Base-by-base conservation (phyloP, 164 flowering plant genomes). In the Magnolia kwangsiensis region DNA sequence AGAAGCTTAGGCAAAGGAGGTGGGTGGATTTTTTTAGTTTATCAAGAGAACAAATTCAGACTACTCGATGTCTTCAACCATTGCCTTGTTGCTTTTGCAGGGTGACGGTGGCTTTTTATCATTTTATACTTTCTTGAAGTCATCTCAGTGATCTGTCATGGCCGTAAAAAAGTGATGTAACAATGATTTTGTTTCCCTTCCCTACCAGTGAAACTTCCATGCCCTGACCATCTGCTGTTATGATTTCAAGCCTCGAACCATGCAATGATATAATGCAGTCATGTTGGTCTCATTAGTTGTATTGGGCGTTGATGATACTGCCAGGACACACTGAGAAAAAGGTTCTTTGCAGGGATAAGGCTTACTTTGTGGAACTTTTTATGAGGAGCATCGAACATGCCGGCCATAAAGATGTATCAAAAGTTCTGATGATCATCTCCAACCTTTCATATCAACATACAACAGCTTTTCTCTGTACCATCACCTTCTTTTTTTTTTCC, bases 361-460 rank as follows among this genome's bases (percentile, higher is more conserved):
- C 90, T 58, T 91, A 88, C 78, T 91, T 90, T 79, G 96, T 92
- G 78, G 98, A 95, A 27, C 83, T n/a, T 92, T 24, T 95, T 92
- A 81, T 94, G 91, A 78, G 86, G 93, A 82, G 98, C 97, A 70
- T 91, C 95, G 71, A 94, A 92, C 74, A 84, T 80, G 50, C 97
- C 94, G 37, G 96, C 97, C 63, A 94, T 90, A 84, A 94, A 91
- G 90, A 94, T 92, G 98, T 90, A 94, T 87, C 95, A 91, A 80
- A 92, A 94, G 94, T 94, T 85, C 27, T 49, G 14, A 49, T 70
- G 24, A 49, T 70, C 27, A 21, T 64, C 29, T 55, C 50, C 45
- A 68, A 14, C 50, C 71, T 68, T 18, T 68, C 19, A 31, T 70
- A 45, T 50, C 72, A 70, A 70, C 24, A 19, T 45, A 19, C 49